phyloP scores from a whole-genome alignment of 441 rosid genomes.

The Flueggea neowawraea region DNA sequence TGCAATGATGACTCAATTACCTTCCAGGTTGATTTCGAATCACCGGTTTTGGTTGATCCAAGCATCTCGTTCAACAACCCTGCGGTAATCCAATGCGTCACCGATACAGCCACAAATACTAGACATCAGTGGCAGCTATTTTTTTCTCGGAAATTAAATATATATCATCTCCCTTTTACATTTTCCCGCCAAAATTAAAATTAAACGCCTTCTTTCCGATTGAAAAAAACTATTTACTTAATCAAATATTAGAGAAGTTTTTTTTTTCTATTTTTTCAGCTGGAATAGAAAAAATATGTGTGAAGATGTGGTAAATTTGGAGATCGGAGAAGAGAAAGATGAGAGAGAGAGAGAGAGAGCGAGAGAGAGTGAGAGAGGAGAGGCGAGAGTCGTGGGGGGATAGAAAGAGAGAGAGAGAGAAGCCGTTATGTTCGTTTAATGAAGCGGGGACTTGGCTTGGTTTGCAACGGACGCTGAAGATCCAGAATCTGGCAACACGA shows the following conservation, averaged over 20 bases:
- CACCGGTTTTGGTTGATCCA: conserved; percentile 67
- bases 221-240: not conserved
- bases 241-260: not conserved
- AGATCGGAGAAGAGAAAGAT: not conserved
- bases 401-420: conserved; percentile 20
- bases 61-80: conserved; percentile 89
- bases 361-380: not conserved
- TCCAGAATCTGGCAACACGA: too few relatives aligned
- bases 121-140: too few relatives aligned
- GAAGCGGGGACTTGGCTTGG: conserved; percentile 24
- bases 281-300: too few relatives aligned
- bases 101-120: too few relatives aligned
- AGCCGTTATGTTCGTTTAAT: conserved; percentile 22
- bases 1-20: conserved; percentile 17
- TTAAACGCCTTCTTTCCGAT: not conserved
- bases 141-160: too few relatives aligned
- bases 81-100: conserved; percentile 11
- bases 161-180: not conserved
- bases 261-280: too few relatives aligned
- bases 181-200: not conserved
- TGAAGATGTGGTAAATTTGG: not conserved
- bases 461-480: not conserved
- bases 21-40: conserved; percentile 82
- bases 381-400: conserved; percentile 3
- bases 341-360: not conserved